Conservation (phyloP, 2,329 filamentous ascomycete genomes). For the Aspergillus nomiae region DNA sequence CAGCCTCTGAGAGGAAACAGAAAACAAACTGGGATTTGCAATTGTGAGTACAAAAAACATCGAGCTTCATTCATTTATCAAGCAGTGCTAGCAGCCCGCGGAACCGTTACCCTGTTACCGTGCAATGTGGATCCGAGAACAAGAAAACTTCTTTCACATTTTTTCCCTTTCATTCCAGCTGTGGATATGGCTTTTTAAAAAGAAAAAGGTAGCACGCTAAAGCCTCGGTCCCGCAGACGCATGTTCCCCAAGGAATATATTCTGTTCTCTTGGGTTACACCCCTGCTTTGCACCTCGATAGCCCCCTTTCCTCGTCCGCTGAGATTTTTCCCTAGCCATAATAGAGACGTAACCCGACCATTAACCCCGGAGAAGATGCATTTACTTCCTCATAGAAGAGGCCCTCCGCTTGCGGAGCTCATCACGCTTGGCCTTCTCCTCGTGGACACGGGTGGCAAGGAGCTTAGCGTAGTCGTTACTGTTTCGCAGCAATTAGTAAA, state of each 20-base stretch:
- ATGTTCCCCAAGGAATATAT: constrained; percentile 6
- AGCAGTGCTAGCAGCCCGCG: constrained; percentile 2
- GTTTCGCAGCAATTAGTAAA: constrained; percentile 28
- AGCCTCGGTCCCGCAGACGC: constrained; percentile 8
- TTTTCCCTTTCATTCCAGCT: constrained; percentile 21
- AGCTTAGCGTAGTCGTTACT: constrained; percentile 97
- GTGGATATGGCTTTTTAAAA: constrained; percentile 24
- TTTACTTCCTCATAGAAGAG: constrained; percentile 89
- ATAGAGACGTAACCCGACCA: constrained; percentile 40
- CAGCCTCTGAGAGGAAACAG: background rate
- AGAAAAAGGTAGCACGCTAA: constrained; percentile 16
- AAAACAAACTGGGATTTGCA: background rate
- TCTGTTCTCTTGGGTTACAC: constrained; percentile 12
- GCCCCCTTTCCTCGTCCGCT: constrained; percentile 18
- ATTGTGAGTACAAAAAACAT: constrained; percentile 2
- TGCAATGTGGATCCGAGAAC: constrained; percentile 5
- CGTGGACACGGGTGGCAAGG: constrained; percentile 93
- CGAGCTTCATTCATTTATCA: constrained; percentile 8
- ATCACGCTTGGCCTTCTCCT: constrained; percentile 91
- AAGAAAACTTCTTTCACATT: constrained; percentile 21
- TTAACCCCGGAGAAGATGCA: constrained; percentile 39
- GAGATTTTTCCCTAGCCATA: constrained; percentile 30
- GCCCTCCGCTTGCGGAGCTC: constrained; percentile 96
- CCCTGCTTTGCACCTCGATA: constrained; percentile 10
- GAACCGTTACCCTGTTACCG: constrained; percentile 1